phyloP scores from a whole-genome alignment of 495 filamentous ascomycete species.

The Daldinia bambusicola region DNA sequence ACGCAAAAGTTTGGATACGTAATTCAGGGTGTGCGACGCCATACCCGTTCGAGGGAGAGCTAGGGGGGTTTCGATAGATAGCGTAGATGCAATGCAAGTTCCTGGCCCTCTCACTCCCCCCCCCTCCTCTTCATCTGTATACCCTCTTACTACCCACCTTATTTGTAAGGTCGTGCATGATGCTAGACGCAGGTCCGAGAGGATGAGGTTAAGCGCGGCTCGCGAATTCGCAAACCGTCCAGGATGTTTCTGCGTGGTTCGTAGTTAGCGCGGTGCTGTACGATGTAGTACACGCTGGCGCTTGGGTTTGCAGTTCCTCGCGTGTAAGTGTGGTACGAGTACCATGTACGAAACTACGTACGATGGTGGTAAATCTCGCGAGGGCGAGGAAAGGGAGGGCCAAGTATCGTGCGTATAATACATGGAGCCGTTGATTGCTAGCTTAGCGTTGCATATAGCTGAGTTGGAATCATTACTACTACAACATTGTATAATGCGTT shows the following conservation, averaged over 20 bases:
- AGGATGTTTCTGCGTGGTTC: conserved; percentile 30
- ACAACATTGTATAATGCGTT: background rate
- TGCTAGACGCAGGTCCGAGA: conserved; percentile 46
- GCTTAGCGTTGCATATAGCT: conserved; percentile 19
- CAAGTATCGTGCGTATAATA: background rate
- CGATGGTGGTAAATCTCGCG: background rate
- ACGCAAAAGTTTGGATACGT: conserved; percentile 6
- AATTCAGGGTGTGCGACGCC: conserved; percentile 23
- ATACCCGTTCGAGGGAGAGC: conserved; percentile 36
- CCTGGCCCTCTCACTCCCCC: conserved; percentile 8
- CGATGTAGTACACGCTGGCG: conserved; percentile 27
- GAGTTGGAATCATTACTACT: background rate
- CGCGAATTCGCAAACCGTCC: conserved; percentile 32
- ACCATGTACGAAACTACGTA: background rate
- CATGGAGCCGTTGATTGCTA: conserved; percentile 1
- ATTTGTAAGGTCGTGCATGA: conserved; percentile 45
- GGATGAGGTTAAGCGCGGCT: conserved; percentile 47
- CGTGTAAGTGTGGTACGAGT: conserved; percentile 2
- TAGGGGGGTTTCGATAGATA: conserved; percentile 45
- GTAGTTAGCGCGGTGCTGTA: conserved; percentile 33
- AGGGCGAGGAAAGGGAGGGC: conserved; percentile 5
- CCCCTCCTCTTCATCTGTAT: background rate
- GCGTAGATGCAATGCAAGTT: conserved; percentile 31
- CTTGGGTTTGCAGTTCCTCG: conserved; percentile 34
- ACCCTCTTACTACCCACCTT: conserved; percentile 32